Conservation (phyloP, 176 grass and related monocot species). For the Aegilops speltoides region DNA sequence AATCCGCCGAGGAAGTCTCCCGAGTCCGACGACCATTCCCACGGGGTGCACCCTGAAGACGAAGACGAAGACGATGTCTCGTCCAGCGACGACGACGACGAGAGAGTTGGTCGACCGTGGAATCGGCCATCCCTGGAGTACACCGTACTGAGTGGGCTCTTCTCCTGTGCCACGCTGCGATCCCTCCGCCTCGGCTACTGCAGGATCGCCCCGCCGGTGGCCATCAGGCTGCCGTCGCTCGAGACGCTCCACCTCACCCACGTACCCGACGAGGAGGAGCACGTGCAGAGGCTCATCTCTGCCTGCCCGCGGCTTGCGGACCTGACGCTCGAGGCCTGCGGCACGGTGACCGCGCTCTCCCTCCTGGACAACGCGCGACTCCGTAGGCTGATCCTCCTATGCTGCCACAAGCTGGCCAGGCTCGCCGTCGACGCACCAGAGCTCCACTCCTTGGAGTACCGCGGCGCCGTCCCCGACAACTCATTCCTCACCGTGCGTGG, state of each 20-base stretch:
- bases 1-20: too few relatives aligned
- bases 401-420: not conserved
- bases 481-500: not conserved
- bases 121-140: too few relatives aligned
- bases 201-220: not conserved
- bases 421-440: not conserved
- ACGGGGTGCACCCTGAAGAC: not conserved
- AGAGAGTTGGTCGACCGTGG: too few relatives aligned
- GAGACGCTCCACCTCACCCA: not conserved
- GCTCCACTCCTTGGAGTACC: not conserved
- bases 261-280: not conserved
- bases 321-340: not conserved
- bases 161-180: not conserved
- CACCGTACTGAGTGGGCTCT: not conserved
- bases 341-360: not conserved
- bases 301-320: not conserved
- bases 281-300: not conserved
- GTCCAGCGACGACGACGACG: not conserved
- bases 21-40: not conserved
- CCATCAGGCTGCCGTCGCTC: not conserved
- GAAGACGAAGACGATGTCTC: not conserved
- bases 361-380: not conserved
- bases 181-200: not conserved
- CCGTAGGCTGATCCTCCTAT: not conserved
- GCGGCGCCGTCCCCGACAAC: accelerated